Conservation (phyloP, 441 rosid species). For the Pelargonium citronellum region DNA sequence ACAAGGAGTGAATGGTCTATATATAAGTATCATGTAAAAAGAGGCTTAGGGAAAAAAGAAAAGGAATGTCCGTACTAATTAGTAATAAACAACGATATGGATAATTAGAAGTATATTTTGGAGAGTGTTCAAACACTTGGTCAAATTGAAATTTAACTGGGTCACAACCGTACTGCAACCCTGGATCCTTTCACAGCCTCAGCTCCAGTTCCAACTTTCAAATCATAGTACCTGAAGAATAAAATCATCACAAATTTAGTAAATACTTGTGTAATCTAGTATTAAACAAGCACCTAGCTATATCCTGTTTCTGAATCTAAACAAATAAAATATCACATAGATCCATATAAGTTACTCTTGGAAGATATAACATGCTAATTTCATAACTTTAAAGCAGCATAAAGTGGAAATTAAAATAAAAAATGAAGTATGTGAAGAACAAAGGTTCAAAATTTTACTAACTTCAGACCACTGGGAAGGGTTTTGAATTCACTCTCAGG, state of each 20-base stretch:
- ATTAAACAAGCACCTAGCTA: neutral
- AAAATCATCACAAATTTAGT: slow-evolving; percentile 22
- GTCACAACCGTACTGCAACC: slow-evolving; percentile 94
- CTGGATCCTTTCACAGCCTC: slow-evolving; percentile 81
- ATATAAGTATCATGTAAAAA: neutral
- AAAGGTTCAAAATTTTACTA: slow-evolving; percentile 25
- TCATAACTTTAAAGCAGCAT: neutral
- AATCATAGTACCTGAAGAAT: slow-evolving; percentile 69
- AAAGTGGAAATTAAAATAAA: neutral
- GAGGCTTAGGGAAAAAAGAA: neutral
- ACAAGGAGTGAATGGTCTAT: neutral
- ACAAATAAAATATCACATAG: slow-evolving; percentile 9
- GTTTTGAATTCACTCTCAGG: slow-evolving; percentile 71
- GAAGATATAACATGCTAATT: neutral
- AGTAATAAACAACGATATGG: neutral
- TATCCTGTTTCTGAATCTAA: slow-evolving; percentile 2
- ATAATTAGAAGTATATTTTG: neutral
- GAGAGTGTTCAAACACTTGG: neutral
- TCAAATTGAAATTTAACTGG: slow-evolving; percentile 35
- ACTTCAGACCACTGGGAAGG: slow-evolving; percentile 83
- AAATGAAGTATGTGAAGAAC: neutral
- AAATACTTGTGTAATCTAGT: slow-evolving; percentile 1
- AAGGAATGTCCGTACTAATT: neutral
- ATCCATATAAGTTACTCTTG: neutral
- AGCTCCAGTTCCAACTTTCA: slow-evolving; percentile 73